A percentile compares a stretch with the other conserved stretches of the same genome.
Evolutionary conservation across 2,329 filamentous ascomycete species (phyloP).

Genomic region (Xylaria hypoxylon): DNA sequence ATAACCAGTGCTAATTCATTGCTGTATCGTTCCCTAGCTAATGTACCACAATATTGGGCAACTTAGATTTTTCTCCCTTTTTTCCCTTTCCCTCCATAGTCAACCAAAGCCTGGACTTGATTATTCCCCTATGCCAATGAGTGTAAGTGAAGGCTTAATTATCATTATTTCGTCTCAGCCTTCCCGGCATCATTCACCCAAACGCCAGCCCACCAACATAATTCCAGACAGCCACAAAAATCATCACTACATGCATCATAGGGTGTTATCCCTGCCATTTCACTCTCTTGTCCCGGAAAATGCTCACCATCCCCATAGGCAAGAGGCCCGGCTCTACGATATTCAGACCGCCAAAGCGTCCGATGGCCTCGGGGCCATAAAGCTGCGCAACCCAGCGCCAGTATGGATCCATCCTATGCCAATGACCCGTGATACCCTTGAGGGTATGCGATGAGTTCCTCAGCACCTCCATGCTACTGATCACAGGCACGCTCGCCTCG

Average conservation of each 20-base stretch:
- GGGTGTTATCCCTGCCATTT: conserved; percentile 54
- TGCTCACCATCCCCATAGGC: conserved; percentile 61
- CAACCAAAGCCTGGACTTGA: neutral
- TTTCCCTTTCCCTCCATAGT: neutral
- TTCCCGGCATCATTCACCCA: neutral
- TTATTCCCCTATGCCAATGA: neutral
- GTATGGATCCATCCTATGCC: conserved; percentile 55
- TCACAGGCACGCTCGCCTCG: conserved; percentile 39
- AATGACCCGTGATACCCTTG: conserved; percentile 39
- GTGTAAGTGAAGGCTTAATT: neutral
- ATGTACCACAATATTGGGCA: neutral
- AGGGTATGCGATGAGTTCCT: neutral
- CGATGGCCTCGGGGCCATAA: conserved; percentile 59
- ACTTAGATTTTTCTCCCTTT: neutral
- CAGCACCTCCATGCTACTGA: conserved; percentile 43
- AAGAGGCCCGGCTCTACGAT: conserved; percentile 59
- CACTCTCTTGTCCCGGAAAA: conserved; percentile 58
- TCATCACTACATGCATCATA: neutral
- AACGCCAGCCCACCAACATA: neutral
- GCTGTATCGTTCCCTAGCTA: neutral
- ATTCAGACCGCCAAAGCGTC: conserved; percentile 58
- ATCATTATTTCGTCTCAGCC: neutral
- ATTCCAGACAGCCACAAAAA: neutral
- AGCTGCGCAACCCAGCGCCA: conserved; percentile 62
- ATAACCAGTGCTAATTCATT: neutral